These are phyloP conservation scores for Colletotrichum tanaceti DNA, from an alignment of 2,329 filamentous ascomycete species.

Conservation along the genomic window DNA sequence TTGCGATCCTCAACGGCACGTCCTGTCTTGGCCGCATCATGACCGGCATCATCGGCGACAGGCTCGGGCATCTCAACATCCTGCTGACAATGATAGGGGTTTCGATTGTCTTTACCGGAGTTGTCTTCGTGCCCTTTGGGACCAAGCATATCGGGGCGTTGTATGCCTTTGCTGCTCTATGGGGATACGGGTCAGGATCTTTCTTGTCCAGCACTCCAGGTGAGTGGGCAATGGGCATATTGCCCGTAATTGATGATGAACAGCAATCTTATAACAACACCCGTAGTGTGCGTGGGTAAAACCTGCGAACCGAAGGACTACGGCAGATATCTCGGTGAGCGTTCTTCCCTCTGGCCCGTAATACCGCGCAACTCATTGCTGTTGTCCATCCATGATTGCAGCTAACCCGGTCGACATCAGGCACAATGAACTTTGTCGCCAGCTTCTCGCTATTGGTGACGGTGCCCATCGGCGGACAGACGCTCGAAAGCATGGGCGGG, in stretches of 20 bases:
- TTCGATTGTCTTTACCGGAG: slow-evolving; percentile 54
- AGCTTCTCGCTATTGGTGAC: slow-evolving; percentile 59
- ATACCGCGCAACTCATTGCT: no score
- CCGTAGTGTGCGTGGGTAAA: slow-evolving; percentile 57
- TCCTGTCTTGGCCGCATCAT: slow-evolving; percentile 57
- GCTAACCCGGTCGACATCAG: slow-evolving; percentile 40
- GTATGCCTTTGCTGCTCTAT: slow-evolving; percentile 58
- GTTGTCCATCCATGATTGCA: no score
- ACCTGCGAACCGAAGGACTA: slow-evolving; percentile 60
- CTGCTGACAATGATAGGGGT: slow-evolving; percentile 51
- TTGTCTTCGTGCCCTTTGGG: slow-evolving; percentile 59
- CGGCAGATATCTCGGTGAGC: slow-evolving; percentile 53
- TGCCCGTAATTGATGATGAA: neutral
- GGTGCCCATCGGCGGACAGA: slow-evolving; percentile 58
- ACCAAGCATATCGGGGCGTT: slow-evolving; percentile 52
- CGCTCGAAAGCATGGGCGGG: slow-evolving; percentile 58
- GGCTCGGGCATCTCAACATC: slow-evolving; percentile 59
- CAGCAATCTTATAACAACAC: no score
- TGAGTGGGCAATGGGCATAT: slow-evolving; percentile 29
- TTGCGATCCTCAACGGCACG: slow-evolving; percentile 57
- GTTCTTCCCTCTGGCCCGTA: rapidly evolving
- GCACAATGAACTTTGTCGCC: slow-evolving; percentile 59
- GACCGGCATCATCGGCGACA: slow-evolving; percentile 57
- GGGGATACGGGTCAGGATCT: slow-evolving; percentile 61
- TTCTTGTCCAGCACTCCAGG: slow-evolving; percentile 56